Evolutionary conservation across 345 rosid genomes (phyloP).

Genomic region (Moricandia moricandioides): DNA sequence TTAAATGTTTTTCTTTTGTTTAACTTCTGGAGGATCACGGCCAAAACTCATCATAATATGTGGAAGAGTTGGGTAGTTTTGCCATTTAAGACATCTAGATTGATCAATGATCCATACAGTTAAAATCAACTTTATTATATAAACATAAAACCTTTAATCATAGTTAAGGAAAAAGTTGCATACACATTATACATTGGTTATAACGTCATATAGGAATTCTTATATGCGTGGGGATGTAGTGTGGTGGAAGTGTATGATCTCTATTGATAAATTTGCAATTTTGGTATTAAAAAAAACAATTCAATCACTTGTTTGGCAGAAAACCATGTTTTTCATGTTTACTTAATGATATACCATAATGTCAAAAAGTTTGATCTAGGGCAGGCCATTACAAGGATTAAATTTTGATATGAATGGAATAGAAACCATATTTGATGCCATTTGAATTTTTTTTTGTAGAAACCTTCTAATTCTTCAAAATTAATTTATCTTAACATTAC

Average conservation of each 20-base stretch:
- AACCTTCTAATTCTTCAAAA: background rate
- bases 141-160: background rate
- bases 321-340: background rate
- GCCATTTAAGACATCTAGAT: background rate
- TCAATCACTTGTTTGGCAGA: background rate
- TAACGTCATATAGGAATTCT: background rate
- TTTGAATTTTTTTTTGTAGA: background rate
- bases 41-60: background rate
- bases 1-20: background rate
- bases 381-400: background rate
- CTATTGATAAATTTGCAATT: background rate
- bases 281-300: background rate
- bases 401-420: background rate
- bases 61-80: background rate
- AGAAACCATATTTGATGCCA: background rate
- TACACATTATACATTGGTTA: conserved; percentile 4
- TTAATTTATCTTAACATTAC: background rate
- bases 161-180: background rate
- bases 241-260: background rate
- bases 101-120: background rate
- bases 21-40: background rate
- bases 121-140: no score
- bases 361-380: background rate
- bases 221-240: background rate
- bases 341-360: background rate